Evolutionary conservation across 2,329 filamentous ascomycete genomes (phyloP), one percentile per base, ranked within the genome.

Genomic region (Thermothelomyces thermophilus): DNA sequence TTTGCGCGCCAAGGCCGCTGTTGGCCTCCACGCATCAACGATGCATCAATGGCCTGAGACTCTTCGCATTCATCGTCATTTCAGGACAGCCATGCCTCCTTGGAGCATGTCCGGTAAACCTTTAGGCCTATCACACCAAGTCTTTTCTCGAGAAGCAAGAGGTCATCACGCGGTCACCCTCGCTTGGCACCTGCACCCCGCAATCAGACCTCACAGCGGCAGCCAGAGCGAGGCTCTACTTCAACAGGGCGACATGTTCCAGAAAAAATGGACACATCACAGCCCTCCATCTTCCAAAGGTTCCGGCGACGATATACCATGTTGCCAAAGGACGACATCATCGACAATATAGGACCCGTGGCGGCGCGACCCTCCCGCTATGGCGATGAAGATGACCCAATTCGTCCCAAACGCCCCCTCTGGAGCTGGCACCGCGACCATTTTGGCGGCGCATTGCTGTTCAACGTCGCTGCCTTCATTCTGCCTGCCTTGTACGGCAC

Each of bases 401-500:
- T 20, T 37, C 41, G 34, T 39, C 41, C 26, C 22, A 20, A 33
- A 30, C 22, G 41, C 35, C 22, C 3, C 33, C 8, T 16, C 30
- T 22, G 22, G 31, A 39, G 16, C 20, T 31, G 31, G 24, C 31
- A 26, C 28, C 51, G 44, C 7, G 35, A 8, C 22, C 16, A 36
- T 19, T 53, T 37, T 30, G 3, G 28, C 14, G 45, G 48, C 20
- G 41, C 48, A 5, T 26, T 51, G 5, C 11, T 36, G 9, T 43
- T 54, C 48, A 54, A 54, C 41, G 7, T 42, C 28, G 36, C 41
- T 28, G 41, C 52, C 24, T 54, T 49, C 36, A 31, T 37, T 16
- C 52, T 54, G 9, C 52, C 48, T 2, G 83, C 83, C 0, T 68
- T 88, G 0, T 87, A 87, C 59, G 65, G 67, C 30, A 88, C 84